Evolutionary conservation across 2,329 filamentous ascomycete genomes (phyloP).

Genomic region (Cladophialophora chaetospira): DNA sequence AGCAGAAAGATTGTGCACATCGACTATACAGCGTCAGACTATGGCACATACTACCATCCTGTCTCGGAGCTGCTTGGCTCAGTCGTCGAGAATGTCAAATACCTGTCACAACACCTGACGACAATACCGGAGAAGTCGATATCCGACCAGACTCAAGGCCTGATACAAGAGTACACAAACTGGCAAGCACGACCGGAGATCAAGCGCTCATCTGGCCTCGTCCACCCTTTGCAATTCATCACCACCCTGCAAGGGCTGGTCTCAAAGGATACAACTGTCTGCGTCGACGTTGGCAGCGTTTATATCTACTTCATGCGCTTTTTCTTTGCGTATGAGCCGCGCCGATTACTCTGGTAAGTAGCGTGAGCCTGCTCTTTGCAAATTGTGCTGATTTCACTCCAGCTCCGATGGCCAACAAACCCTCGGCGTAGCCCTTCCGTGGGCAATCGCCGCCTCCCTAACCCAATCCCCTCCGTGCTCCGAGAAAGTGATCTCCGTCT

Average conservation of each 20-base stretch:
- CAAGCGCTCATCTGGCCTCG: slow-evolving; percentile 35
- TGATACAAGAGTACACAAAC: slow-evolving; percentile 42
- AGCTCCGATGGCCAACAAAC: slow-evolving; percentile 54
- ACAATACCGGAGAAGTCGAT: slow-evolving; percentile 42
- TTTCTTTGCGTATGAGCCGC: slow-evolving; percentile 39
- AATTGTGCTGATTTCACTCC: neutral
- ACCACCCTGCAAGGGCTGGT: slow-evolving; percentile 46
- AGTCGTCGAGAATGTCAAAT: slow-evolving; percentile 45
- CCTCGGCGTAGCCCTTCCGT: slow-evolving; percentile 51
- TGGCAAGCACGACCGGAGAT: slow-evolving; percentile 38
- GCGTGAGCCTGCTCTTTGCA: neutral
- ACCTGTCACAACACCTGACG: slow-evolving; percentile 39
- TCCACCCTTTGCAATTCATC: slow-evolving; percentile 53
- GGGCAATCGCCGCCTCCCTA: slow-evolving; percentile 52
- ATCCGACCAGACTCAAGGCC: slow-evolving; percentile 32
- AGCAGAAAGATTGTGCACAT: slow-evolving; percentile 48
- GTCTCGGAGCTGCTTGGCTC: slow-evolving; percentile 48
- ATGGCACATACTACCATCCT: slow-evolving; percentile 47
- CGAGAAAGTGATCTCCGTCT: slow-evolving; percentile 49
- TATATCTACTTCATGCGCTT: slow-evolving; percentile 32
- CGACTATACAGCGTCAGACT: slow-evolving; percentile 44
- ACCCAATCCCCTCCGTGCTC: slow-evolving; percentile 47
- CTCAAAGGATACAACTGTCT: slow-evolving; percentile 46
- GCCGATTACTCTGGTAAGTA: slow-evolving; percentile 42
- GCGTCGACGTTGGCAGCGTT: slow-evolving; percentile 51